phyloP scores from a whole-genome alignment of 257 asterid species.

The Rubia yunnanensis region DNA sequence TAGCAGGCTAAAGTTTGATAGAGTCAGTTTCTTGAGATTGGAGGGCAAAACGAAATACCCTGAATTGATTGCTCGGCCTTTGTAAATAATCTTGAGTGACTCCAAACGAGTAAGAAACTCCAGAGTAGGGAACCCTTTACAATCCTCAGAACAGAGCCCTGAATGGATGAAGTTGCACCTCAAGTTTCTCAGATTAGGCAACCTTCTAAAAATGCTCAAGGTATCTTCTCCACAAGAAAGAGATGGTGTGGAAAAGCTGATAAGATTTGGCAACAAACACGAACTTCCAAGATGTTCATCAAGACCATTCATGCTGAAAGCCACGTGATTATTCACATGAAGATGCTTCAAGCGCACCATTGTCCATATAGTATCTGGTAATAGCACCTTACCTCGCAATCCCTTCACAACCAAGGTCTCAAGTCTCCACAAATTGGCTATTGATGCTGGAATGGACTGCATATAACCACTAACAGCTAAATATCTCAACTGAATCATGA shows the following conservation, averaged over 20 bases:
- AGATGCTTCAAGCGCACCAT: slow-evolving; percentile 13
- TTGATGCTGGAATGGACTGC: background rate
- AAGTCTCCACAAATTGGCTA: slow-evolving; percentile 5
- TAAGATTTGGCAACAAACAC: background rate
- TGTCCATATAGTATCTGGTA: slow-evolving; percentile 6
- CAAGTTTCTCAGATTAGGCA: slow-evolving; percentile 11
- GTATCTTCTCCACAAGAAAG: background rate
- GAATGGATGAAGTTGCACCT: slow-evolving; percentile 1
- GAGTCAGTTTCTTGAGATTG: background rate
- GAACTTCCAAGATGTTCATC: background rate
- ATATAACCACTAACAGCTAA: slow-evolving; percentile 2
- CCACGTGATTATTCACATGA: background rate
- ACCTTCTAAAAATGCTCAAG: background rate
- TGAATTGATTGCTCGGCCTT: background rate
- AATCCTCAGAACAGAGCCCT: background rate
- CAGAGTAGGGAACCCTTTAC: background rate
- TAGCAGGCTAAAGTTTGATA: background rate
- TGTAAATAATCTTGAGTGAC: slow-evolving; percentile 4
- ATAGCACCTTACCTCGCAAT: background rate
- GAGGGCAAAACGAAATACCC: background rate
- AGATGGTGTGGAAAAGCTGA: slow-evolving; percentile 5
- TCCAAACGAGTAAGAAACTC: background rate
- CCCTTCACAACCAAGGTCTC: slow-evolving; percentile 5
- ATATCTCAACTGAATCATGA: slow-evolving; percentile 7
- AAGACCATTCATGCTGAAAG: background rate